These are phyloP conservation scores for Chlorophyllum brunneum DNA, from an alignment of 768 basidiomycete species.

Conservation along the genomic window DNA sequence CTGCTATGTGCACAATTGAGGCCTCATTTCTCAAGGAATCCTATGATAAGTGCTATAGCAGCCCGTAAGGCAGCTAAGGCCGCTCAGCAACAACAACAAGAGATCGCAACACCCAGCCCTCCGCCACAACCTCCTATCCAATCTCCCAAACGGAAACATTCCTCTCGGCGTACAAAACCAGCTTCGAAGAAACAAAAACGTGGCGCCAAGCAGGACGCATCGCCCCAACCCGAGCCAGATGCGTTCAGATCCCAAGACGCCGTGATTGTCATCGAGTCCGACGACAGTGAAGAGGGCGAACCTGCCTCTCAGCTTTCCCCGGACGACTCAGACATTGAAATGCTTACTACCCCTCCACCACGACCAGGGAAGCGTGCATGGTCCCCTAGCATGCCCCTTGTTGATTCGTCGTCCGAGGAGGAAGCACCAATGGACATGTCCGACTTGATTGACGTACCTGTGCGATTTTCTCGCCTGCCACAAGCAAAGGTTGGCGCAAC, in stretches of 20 bases:
- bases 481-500: not conserved
- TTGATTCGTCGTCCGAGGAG: conserved; percentile 44
- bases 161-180: conserved; percentile 19
- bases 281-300: conserved; percentile 28
- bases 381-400: conserved; percentile 54
- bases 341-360: conserved; percentile 14
- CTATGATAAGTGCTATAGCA: conserved; percentile 73
- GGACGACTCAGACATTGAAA: conserved; percentile 1
- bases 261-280: conserved; percentile 34
- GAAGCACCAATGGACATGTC: conserved; percentile 27
- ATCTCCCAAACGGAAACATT: conserved; percentile 44
- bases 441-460: conserved; percentile 16
- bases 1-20: not conserved
- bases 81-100: conserved; percentile 24
- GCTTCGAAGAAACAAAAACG: conserved; percentile 22
- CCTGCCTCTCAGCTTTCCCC: conserved; percentile 14
- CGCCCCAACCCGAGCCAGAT: conserved; percentile 18
- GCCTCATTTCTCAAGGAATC: conserved; percentile 4
- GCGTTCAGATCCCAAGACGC: conserved; percentile 33
- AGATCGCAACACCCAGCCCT: not conserved
- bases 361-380: conserved; percentile 34
- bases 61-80: conserved; percentile 60
- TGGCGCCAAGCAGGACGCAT: conserved; percentile 21
- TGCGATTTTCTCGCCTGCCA: not conserved
- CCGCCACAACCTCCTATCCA: conserved; percentile 11